Base-by-base conservation (phyloP, 257 asterid genomes). In the Hygrophila difformis region DNA sequence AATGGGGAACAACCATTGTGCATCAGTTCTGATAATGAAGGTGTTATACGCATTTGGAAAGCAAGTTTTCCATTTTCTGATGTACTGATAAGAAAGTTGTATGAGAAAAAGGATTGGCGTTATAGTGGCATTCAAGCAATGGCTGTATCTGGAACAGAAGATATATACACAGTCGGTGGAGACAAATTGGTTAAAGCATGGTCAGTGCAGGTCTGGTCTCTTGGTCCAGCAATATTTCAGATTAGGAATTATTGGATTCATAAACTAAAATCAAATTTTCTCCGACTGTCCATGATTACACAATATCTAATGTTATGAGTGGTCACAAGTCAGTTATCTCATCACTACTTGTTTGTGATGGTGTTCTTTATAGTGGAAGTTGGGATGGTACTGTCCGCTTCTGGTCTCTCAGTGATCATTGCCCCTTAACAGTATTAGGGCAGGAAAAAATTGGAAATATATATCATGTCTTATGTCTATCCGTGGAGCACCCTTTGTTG, bases 81-180 rank as follows among this genome's bases (percentile, higher is more conserved):
- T 36, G 61, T 42, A 37, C 96, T 94, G 15, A 11, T 65, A 26
- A 64, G 53, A 61, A 82, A 73, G 46, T 39, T 89, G 53, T 39
- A 56, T 14, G 98, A 89, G 72, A 57, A 74, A 53, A 83, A 85
- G 62, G 98, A 85, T 73, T 89, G 96, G 96, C 94, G 96, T 46
- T 89, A 73, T 45, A 85, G 96, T 63, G 98, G 96, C 55, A 89
- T 85, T 49, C 96, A 89, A 49, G 93, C 98, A 53, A 75, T 89
- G 65, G 86, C 87, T 12, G 46, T 63, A 49, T 82, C 86, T n/a
- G 84, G 75, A 47, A 59, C 69, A 24, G 79, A 66, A 29, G 76
- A 59, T 68, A 55, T 89, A 13, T 89, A 79, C 62, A 82, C 96
- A 13, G 94, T 96, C 60, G 66, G 98, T 39, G 98, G 98, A 31